Evolutionary conservation across 2,329 filamentous ascomycete genomes (phyloP).

Genomic region (Grosmannia huntii): DNA sequence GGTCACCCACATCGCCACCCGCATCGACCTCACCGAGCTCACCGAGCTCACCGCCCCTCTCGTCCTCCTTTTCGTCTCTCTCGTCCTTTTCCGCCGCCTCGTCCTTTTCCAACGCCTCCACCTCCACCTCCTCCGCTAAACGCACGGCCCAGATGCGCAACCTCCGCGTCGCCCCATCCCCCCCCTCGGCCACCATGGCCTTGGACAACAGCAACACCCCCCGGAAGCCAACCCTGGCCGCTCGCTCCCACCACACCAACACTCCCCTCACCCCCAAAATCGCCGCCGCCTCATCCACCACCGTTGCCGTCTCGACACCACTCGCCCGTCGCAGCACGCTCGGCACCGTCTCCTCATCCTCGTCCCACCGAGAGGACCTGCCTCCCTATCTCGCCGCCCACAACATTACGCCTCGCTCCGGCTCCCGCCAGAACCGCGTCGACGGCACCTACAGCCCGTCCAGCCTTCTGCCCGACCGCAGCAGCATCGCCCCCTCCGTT

Average conservation of each 20-base stretch:
- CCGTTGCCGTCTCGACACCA: slow-evolving; percentile 22
- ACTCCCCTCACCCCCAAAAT: slow-evolving; percentile 43
- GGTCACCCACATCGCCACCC: too few species aligned
- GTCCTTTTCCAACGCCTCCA: not conserved
- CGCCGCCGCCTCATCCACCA: slow-evolving; percentile 20
- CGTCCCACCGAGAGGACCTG: slow-evolving; percentile 37
- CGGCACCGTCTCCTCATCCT: not conserved
- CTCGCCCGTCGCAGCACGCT: slow-evolving; percentile 20
- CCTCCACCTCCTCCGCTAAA: slow-evolving; percentile 8
- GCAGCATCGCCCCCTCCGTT: slow-evolving; percentile 28
- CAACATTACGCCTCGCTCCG: slow-evolving; percentile 71
- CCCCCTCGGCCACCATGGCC: slow-evolving; percentile 20
- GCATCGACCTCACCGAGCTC: too few species aligned
- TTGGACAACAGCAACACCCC: slow-evolving; percentile 29
- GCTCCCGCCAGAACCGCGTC: slow-evolving; percentile 56
- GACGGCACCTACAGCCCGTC: slow-evolving; percentile 34
- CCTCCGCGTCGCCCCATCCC: slow-evolving; percentile 7
- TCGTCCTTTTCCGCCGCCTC: not conserved
- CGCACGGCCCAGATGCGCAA: slow-evolving; percentile 5
- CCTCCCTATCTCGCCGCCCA: slow-evolving; percentile 40
- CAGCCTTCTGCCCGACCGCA: slow-evolving; percentile 35
- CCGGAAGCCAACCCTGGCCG: slow-evolving; percentile 45
- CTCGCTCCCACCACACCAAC: slow-evolving; percentile 25
- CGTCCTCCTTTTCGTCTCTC: not conserved
- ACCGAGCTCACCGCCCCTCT: not conserved